Evolutionary conservation across 768 basidiomycete species (phyloP), one percentile per base, ranked within the genome.

Genomic region (Inosperma sp.): DNA sequence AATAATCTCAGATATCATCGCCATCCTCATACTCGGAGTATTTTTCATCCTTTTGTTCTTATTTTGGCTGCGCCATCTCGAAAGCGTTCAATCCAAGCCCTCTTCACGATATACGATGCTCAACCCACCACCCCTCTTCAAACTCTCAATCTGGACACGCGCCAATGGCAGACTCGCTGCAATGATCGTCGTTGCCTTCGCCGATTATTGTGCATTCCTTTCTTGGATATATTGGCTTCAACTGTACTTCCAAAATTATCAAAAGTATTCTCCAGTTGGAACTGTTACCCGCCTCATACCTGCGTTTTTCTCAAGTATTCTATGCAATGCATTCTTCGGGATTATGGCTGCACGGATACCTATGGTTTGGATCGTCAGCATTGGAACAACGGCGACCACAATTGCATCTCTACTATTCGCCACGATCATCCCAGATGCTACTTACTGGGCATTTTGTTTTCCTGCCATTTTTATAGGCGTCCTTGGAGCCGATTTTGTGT

Each of bases 361-460:
- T 4, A 63, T 87, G 2, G 68, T 81, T 1, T 74, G 70, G 42
- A 70, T 91, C 26, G 66, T 84, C 13, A 74, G 87, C 86, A 56
- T 66, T n/a, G 88, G 88, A n/a, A 82, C 83, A 0, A 44, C 77
- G 4, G 61, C 82, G 26, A 88, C 88, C 0, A 72, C 73, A 3
- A 40, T 65, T 9, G 84, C 84, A 0, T 76, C 73, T 53, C 65
- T 88, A 6, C 66, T 89, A 3, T 87, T 89, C 58, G 88, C 87
- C 2, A 56, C 85, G 3, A 85, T 89, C 55, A 55, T 77, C 25
- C 76, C 83, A 0, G 54, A 65, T 0, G 71, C 70, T 5, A 65
- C 81, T 1, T 91, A 82, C 57, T 91, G 88, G 88, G 84, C 83
- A 2, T 85, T 75, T 50, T 82, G 80, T 4, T 91, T 91, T 65